Evolutionary conservation across 176 grass and related monocot genomes (phyloP), one percentile per base, ranked within the genome.

Genomic region (Aegilops tauschii): DNA sequence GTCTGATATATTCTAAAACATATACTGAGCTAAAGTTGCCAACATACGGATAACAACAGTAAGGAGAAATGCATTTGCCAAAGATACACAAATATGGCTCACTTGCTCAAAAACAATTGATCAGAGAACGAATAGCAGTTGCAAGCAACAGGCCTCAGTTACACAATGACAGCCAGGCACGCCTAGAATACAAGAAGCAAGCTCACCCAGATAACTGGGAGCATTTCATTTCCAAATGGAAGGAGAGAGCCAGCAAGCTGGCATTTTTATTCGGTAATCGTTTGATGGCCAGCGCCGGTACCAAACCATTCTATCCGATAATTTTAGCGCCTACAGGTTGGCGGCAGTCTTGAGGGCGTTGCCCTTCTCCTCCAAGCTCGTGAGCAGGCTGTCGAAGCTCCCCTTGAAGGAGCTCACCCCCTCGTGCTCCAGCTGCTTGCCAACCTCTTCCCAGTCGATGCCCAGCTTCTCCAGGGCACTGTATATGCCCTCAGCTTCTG

Each of bases 371-470:
- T 93, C 61, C 83, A 99, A 86, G 73, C 89, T 96, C 21, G 76
- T 74, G 62, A 99, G 92, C 78, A 99, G 78, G 76, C 97, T 99
- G 72, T 99, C 97, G 37, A 99, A 99, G 83, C 92, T 94, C 90
- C 94, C 94, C 83, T 99, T 99, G 85, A 99, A 99, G 63, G 94
- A 99, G 64, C 87, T 86, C 13, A 99, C 97, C 0, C 97, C 97
- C 90, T 99, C 94, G 8, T 88, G 66, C 81, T 99, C 97, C 64
- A 99, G 90, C 78, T 92, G 97, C n/a, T 63, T 83, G 12, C 97
- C 97, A 5, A 99, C 97, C 83, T 84, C 84, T 25, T 61, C 78
- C 97, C 97, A 99, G 73, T 90, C 75, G 8, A 97, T 97, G 30
- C 97, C 97, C 79, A 96, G 87, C 85, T 99, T 99, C 83, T 94